These are phyloP conservation scores for Physcomitrellopsis africana DNA, from an alignment of 225 moss, liverwort and hornwort species.

Conservation along the genomic window DNA sequence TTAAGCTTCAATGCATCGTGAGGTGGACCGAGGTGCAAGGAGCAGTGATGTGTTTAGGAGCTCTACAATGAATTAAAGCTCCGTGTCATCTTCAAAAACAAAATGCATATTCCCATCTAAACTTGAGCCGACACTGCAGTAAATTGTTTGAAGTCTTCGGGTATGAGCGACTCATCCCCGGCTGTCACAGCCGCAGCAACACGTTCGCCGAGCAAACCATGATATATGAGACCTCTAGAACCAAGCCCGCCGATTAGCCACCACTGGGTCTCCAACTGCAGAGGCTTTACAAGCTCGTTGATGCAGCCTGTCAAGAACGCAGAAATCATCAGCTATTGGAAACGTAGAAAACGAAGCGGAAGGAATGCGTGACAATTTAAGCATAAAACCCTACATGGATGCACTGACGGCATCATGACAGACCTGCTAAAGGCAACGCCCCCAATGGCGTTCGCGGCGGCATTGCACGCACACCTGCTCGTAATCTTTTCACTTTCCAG, in stretches of 20 bases:
- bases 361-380: neutral
- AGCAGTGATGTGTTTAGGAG: constrained; percentile 9
- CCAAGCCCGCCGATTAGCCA: constrained; percentile 97
- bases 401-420: neutral
- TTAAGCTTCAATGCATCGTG: neutral
- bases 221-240: constrained; percentile 91
- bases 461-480: constrained; percentile 66
- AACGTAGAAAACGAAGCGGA: neutral
- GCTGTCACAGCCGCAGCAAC: constrained; percentile 75
- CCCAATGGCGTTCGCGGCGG: constrained; percentile 57
- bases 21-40: constrained; percentile 9
- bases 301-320: constrained; percentile 66
- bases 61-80: constrained; percentile 5
- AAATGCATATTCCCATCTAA: constrained; percentile 24
- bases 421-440: constrained; percentile 58
- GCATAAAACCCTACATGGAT: neutral
- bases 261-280: constrained; percentile 71
- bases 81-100: constrained; percentile 4
- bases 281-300: constrained; percentile 65
- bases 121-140: constrained; percentile 32
- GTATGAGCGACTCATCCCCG: constrained; percentile 51
- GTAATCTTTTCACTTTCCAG: constrained; percentile 50
- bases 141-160: constrained; percentile 53
- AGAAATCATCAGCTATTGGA: constrained; percentile 28
- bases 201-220: constrained; percentile 85